Conservation (phyloP, 345 rosid genomes). For the Geranium rotundifolium region DNA sequence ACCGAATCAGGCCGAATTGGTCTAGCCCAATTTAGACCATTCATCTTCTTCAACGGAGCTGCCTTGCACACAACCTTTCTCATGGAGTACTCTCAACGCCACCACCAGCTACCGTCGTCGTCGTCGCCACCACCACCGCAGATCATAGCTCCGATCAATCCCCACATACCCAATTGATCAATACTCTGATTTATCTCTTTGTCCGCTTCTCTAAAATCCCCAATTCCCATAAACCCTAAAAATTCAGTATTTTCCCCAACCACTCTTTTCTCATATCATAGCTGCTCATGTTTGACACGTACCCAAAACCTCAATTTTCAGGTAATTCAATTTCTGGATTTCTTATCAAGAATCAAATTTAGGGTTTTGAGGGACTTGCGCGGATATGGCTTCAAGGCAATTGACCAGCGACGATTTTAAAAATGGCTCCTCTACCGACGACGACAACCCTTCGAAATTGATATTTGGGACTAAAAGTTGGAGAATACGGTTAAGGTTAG, state of each 20-base stretch:
- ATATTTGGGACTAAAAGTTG: neutral
- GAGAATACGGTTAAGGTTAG: conserved; percentile 28
- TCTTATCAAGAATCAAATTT: neutral
- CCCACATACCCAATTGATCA: neutral
- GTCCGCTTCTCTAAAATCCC: neutral
- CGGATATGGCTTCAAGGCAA: neutral
- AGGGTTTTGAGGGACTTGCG: neutral
- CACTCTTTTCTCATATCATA: neutral
- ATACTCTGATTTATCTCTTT: neutral
- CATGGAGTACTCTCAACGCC: neutral
- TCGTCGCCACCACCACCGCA: neutral
- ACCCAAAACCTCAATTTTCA: neutral
- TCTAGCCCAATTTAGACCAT: too few species aligned
- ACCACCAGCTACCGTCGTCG: too few species aligned
- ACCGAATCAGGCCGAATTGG: too few species aligned
- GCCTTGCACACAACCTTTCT: too few species aligned
- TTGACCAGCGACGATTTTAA: neutral
- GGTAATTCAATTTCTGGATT: neutral
- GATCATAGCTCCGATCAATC: neutral
- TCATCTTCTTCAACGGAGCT: too few species aligned
- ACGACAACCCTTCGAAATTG: neutral
- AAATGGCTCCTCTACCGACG: neutral
- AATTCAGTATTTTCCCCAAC: neutral
- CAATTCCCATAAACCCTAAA: neutral
- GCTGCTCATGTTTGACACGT: neutral